Conservation (phyloP, 2,329 filamentous ascomycete species). For the Penicillium griseofulvum region DNA sequence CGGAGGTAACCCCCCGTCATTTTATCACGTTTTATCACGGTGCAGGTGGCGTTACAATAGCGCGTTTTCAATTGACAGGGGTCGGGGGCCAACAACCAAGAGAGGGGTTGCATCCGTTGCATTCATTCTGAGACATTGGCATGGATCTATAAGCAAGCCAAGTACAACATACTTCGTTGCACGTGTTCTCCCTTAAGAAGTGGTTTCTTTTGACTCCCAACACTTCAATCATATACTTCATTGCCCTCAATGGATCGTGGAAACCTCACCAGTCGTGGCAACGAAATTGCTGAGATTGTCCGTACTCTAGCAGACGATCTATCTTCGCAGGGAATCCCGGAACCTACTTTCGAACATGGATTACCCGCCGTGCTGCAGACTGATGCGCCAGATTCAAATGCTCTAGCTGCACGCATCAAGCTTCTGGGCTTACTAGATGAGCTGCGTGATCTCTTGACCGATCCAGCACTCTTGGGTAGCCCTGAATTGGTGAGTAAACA, state of each 20-base stretch:
- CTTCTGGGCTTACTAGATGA: constrained; percentile 11
- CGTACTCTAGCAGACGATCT: constrained; percentile 9
- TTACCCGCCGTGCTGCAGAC: constrained; percentile 8
- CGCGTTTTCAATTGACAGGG: background rate
- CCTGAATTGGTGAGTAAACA: constrained; percentile 6
- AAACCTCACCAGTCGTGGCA: constrained; percentile 2
- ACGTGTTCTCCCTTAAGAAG: background rate
- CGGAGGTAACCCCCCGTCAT: background rate
- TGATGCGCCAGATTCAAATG: constrained; percentile 12
- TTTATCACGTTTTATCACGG: background rate
- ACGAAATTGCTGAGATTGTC: constrained; percentile 3
- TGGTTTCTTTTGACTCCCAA: background rate
- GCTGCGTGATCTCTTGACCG: constrained; percentile 8
- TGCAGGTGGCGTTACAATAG: background rate
- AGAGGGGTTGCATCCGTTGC: no score
- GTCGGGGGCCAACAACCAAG: background rate
- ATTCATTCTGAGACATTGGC: background rate
- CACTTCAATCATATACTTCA: background rate
- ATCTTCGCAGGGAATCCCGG: constrained; percentile 4
- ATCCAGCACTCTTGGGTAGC: constrained; percentile 3
- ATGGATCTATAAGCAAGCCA: background rate
- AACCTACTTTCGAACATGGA: constrained; percentile 17
- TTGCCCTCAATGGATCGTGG: constrained; percentile 4
- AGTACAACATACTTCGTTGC: background rate
- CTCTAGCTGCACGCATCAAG: background rate